A percentile compares a stretch with the other conserved stretches of the same genome.
These are phyloP conservation scores for Panaeolus papilionaceus DNA, from an alignment of 768 basidiomycete genomes.

Conservation along the genomic window DNA sequence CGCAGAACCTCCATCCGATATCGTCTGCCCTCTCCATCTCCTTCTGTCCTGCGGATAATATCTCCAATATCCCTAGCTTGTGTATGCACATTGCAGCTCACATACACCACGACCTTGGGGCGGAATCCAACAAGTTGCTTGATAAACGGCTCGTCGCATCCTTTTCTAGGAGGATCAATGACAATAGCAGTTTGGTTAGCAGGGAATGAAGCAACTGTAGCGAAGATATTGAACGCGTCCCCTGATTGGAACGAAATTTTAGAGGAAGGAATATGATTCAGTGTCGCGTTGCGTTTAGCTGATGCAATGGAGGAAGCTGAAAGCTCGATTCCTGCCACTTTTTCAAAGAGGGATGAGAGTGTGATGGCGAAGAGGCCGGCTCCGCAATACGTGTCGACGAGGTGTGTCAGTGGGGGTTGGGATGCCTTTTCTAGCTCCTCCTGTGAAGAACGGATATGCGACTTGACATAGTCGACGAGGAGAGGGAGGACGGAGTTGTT, in stretches of 20 bases:
- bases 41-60: conserved; percentile 57
- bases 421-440: conserved; percentile 22
- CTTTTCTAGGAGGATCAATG: conserved; percentile 94
- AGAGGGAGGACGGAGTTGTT: conserved; percentile 92
- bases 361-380: conserved; percentile 88
- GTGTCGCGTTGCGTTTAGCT: conserved; percentile 68
- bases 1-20: conserved; percentile 85
- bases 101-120: conserved; percentile 78
- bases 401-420: conserved; percentile 65
- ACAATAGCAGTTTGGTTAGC: conserved; percentile 69
- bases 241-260: conserved; percentile 79
- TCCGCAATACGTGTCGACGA: conserved; percentile 96
- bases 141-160: conserved; percentile 84
- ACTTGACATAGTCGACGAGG: conserved; percentile 82
- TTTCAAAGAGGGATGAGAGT: conserved; percentile 74
- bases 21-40: conserved; percentile 43
- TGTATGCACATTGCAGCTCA: conserved; percentile 95
- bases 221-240: conserved; percentile 88
- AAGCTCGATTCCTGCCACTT: conserved; percentile 91
- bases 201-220: conserved; percentile 68
- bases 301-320: conserved; percentile 71
- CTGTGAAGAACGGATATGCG: conserved; percentile 62
- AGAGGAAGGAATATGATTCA: conserved; percentile 62
- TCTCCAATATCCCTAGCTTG: conserved; percentile 88
- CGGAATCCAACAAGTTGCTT: conserved; percentile 77